These are phyloP conservation scores for Dothiorella sarmentorum DNA, from an alignment of 2,329 filamentous ascomycete species.

Conservation along the genomic window DNA sequence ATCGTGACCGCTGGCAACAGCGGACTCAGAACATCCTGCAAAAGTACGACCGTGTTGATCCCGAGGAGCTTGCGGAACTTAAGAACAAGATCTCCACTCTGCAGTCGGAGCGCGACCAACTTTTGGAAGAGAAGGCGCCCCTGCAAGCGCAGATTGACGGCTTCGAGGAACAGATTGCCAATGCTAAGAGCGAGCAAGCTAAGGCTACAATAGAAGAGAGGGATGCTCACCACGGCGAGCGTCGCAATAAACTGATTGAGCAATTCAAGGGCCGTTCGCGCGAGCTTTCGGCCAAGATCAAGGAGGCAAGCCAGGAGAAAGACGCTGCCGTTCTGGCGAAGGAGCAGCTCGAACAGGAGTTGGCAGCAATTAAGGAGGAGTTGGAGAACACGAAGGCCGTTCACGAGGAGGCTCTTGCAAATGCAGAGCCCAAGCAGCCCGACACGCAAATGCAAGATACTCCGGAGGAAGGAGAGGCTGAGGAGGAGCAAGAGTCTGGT, in stretches of 20 bases:
- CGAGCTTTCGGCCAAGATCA: constrained; percentile 63
- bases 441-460: constrained; percentile 29
- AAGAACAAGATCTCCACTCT: constrained; percentile 67
- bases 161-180: constrained; percentile 47
- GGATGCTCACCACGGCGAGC: constrained; percentile 46
- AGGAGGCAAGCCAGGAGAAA: constrained; percentile 49
- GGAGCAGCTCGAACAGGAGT: constrained; percentile 22
- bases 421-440: constrained; percentile 25
- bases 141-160: constrained; percentile 50
- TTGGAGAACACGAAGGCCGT: constrained; percentile 61
- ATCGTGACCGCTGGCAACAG: constrained; percentile 93
- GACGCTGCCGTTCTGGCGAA: constrained; percentile 46
- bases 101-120: constrained; percentile 51
- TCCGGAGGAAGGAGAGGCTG: constrained; percentile 48
- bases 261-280: constrained; percentile 56
- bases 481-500: constrained; percentile 28
- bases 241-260: constrained; percentile 44
- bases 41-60: constrained; percentile 93
- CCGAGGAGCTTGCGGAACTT: constrained; percentile 84
- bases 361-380: constrained; percentile 45
- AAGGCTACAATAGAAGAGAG: constrained; percentile 40
- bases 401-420: constrained; percentile 58
- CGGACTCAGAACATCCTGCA: constrained; percentile 92
- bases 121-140: constrained; percentile 51
- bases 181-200: constrained; percentile 25